Evolutionary conservation across 495 filamentous ascomycete genomes (phyloP).

Genomic region (Hypomontagnella monticulosa): DNA sequence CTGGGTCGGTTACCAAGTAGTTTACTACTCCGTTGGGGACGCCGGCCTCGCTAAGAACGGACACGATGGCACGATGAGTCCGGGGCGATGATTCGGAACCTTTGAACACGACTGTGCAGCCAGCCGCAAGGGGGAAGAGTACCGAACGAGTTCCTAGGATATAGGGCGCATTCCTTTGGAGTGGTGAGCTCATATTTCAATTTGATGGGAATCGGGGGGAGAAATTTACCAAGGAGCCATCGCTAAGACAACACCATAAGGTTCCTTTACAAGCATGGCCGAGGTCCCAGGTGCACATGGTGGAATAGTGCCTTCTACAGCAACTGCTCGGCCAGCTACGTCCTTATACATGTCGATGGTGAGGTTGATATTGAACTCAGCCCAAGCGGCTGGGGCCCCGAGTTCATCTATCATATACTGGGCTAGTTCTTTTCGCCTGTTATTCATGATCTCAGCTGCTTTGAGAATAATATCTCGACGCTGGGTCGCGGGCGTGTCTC

Average conservation of each 20-base stretch:
- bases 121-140: conserved; percentile 80
- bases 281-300: conserved; percentile 60
- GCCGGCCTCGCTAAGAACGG: conserved; percentile 77
- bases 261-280: conserved; percentile 82
- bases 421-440: conserved; percentile 69
- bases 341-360: conserved; percentile 72
- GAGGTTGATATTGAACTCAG: conserved; percentile 69
- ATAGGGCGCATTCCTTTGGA: conserved; percentile 75
- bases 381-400: conserved; percentile 63
- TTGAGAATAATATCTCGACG: conserved; percentile 78
- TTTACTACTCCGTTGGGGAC: conserved; percentile 69
- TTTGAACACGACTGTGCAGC: conserved; percentile 81
- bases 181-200: conserved; percentile 42
- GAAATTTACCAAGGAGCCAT: conserved; percentile 81
- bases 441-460: conserved; percentile 72
- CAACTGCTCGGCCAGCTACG: conserved; percentile 71
- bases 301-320: conserved; percentile 70
- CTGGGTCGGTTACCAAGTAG: conserved; percentile 61
- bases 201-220: neutral
- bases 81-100: conserved; percentile 80
- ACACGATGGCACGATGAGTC: conserved; percentile 76
- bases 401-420: conserved; percentile 75
- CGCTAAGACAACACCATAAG: conserved; percentile 80
- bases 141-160: conserved; percentile 75
- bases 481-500: conserved; percentile 64